These are phyloP conservation scores for Dactylellina parvicollis DNA, from an alignment of 2,329 filamentous ascomycete species.

Conservation along the genomic window DNA sequence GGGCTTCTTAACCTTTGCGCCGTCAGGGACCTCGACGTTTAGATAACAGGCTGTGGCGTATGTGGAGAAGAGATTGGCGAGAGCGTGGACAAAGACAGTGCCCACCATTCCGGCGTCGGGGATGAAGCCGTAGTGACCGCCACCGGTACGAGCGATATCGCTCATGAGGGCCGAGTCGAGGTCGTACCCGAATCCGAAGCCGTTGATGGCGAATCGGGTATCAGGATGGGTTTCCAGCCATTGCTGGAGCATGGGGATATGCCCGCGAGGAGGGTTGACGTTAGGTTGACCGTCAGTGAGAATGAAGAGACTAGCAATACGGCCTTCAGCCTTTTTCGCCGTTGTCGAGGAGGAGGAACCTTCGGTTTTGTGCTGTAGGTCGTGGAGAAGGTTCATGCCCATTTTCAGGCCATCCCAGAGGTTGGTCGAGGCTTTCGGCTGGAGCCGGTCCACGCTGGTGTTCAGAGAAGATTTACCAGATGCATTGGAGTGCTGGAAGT, in stretches of 20 bases:
- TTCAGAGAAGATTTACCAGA: slow-evolving; percentile 63
- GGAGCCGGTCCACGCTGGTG: slow-evolving; percentile 64
- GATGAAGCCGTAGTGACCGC: slow-evolving; percentile 71
- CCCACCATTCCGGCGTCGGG: slow-evolving; percentile 72
- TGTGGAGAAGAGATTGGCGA: slow-evolving; percentile 71
- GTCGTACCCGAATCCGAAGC: slow-evolving; percentile 68
- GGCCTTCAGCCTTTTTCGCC: slow-evolving; percentile 44
- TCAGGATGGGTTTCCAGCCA: slow-evolving; percentile 57
- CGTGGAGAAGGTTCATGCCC: slow-evolving; percentile 66
- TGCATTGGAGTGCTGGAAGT: slow-evolving; percentile 65
- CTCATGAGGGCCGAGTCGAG: slow-evolving; percentile 68
- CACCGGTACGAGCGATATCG: slow-evolving; percentile 69
- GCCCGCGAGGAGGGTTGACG: slow-evolving; percentile 64
- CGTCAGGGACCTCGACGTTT: slow-evolving; percentile 59
- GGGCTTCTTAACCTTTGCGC: slow-evolving; percentile 57
- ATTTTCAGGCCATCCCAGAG: slow-evolving; percentile 69
- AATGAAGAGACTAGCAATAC: slow-evolving; percentile 59
- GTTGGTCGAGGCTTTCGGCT: slow-evolving; percentile 64
- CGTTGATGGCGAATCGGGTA: slow-evolving; percentile 61
- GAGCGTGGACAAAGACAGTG: slow-evolving; percentile 71
- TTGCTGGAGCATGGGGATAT: slow-evolving; percentile 66
- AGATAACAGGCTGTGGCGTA: slow-evolving; percentile 65
- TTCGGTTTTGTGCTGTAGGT: slow-evolving; percentile 57
- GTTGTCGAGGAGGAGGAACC: slow-evolving; percentile 27
- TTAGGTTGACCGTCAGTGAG: slow-evolving; percentile 59